Conservation (phyloP, 805 yeast species). For the Candida bentonensis region DNA sequence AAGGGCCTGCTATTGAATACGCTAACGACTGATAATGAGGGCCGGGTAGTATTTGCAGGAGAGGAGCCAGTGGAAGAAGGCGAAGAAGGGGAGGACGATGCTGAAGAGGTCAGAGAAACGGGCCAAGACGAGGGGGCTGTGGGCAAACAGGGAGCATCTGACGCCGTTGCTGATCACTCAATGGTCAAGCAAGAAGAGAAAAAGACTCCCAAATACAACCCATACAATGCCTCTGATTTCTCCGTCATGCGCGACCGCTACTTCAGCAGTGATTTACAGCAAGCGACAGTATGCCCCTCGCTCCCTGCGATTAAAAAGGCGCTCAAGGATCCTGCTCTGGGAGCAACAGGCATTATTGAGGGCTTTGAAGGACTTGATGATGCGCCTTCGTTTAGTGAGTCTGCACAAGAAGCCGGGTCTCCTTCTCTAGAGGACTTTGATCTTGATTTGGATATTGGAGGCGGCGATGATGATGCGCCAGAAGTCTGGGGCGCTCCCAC, state of each 20-base stretch:
- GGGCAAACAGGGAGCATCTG: neutral
- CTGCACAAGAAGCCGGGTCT: no score
- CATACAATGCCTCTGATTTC: neutral
- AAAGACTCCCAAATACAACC: neutral
- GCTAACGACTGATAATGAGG: slow-evolving; percentile 32
- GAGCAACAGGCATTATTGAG: slow-evolving; percentile 8
- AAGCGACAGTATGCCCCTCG: slow-evolving; percentile 2
- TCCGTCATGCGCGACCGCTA: neutral
- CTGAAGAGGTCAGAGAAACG: slow-evolving; percentile 20
- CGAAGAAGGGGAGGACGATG: slow-evolving; percentile 27
- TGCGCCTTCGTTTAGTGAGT: slow-evolving; percentile 4
- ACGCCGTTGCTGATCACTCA: neutral
- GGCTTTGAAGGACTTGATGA: slow-evolving; percentile 10
- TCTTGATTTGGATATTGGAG: neutral
- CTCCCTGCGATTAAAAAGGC: slow-evolving; percentile 9
- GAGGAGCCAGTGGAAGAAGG: slow-evolving; percentile 22
- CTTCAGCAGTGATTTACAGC: neutral
- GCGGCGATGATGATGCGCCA: neutral
- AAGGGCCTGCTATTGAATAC: slow-evolving; percentile 33
- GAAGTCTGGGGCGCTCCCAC: neutral
- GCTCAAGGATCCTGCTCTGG: slow-evolving; percentile 9
- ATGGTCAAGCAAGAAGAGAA: slow-evolving; percentile 3
- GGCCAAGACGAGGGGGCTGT: slow-evolving; percentile 6
- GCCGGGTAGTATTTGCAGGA: slow-evolving; percentile 57
- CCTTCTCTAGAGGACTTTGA: neutral